phyloP scores from a whole-genome alignment of 768 basidiomycete genomes.

The Mycena vulgaris region DNA sequence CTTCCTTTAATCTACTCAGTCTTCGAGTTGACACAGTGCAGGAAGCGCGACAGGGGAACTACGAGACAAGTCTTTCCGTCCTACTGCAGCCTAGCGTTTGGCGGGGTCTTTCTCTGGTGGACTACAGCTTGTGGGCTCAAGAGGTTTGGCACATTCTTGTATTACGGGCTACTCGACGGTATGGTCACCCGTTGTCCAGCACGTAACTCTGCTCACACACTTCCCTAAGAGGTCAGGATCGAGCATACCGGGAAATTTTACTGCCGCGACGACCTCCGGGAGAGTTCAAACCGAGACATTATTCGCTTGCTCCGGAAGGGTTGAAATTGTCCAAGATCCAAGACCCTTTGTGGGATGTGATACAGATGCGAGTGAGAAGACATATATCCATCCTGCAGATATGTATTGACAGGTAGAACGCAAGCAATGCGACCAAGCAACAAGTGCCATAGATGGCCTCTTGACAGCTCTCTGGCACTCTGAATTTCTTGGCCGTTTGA shows the following conservation, averaged over 20 bases:
- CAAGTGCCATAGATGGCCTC: slow-evolving; percentile 74
- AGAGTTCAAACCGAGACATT: slow-evolving; percentile 68
- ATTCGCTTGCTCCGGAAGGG: slow-evolving; percentile 63
- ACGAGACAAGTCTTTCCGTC: slow-evolving; percentile 70
- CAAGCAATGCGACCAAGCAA: slow-evolving; percentile 77
- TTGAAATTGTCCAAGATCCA: slow-evolving; percentile 58
- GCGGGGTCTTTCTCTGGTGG: slow-evolving; percentile 73
- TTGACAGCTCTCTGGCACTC: slow-evolving; percentile 84
- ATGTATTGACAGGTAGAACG: slow-evolving; percentile 13
- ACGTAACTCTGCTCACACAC: slow-evolving; percentile 1
- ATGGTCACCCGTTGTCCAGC: slow-evolving; percentile 35
- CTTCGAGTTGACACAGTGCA: slow-evolving; percentile 43
- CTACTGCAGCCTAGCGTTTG: slow-evolving; percentile 81
- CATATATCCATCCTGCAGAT: not conserved
- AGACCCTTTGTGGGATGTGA: slow-evolving; percentile 61
- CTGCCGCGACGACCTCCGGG: slow-evolving; percentile 72
- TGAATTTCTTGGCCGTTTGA: slow-evolving; percentile 81
- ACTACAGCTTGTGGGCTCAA: slow-evolving; percentile 81
- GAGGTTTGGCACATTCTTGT: slow-evolving; percentile 86
- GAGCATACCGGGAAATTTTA: slow-evolving; percentile 77
- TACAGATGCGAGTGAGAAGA: slow-evolving; percentile 62
- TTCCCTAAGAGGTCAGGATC: slow-evolving; percentile 71
- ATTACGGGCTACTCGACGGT: slow-evolving; percentile 80
- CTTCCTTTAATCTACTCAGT: slow-evolving; percentile 21
- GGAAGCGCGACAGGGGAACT: slow-evolving; percentile 80